Percentiles rank a stretch among this genome's conserved stretches.
phyloP scores from a whole-genome alignment of 2,329 filamentous ascomycete species.

The Domatiomyces globalis region DNA sequence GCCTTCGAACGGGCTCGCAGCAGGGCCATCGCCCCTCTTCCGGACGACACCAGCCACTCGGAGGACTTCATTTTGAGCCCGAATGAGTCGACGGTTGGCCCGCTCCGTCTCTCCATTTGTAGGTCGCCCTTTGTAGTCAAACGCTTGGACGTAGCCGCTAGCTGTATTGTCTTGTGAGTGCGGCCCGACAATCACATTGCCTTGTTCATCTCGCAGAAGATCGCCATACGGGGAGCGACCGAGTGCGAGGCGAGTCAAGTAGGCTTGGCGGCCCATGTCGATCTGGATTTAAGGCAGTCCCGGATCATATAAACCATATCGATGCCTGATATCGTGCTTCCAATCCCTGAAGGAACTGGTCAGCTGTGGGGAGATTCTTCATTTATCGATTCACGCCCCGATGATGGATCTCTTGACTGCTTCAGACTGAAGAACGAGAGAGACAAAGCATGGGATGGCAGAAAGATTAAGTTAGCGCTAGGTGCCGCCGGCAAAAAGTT shows the following conservation, averaged over 20 bases:
- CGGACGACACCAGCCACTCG: conserved; percentile 36
- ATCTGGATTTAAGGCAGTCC: not conserved
- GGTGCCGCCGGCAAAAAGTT: not conserved
- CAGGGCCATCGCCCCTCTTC: conserved; percentile 24
- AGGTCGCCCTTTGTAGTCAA: conserved; percentile 35
- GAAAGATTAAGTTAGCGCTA: not conserved
- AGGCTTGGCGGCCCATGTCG: not conserved
- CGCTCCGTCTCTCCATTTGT: conserved; percentile 30
- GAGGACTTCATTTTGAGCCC: conserved; percentile 38
- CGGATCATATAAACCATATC: not conserved
- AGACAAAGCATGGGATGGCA: too few species aligned
- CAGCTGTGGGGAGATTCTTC: not conserved
- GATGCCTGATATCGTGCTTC: not conserved
- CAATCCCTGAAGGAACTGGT: not conserved
- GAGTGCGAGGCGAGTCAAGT: not conserved
- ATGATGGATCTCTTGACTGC: not conserved
- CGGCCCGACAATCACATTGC: conserved; percentile 13
- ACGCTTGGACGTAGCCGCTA: conserved; percentile 34
- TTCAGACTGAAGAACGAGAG: not conserved
- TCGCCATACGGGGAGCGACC: conserved; percentile 16
- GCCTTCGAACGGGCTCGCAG: conserved; percentile 5
- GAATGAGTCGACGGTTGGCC: conserved; percentile 27
- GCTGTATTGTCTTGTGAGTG: conserved; percentile 21
- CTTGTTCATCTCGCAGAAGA: conserved; percentile 15
- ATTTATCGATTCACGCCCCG: not conserved